Evolutionary conservation across 1,139 yeast genomes (phyloP).

Genomic region (Hyphopichia wangnamkhiaoensis): DNA sequence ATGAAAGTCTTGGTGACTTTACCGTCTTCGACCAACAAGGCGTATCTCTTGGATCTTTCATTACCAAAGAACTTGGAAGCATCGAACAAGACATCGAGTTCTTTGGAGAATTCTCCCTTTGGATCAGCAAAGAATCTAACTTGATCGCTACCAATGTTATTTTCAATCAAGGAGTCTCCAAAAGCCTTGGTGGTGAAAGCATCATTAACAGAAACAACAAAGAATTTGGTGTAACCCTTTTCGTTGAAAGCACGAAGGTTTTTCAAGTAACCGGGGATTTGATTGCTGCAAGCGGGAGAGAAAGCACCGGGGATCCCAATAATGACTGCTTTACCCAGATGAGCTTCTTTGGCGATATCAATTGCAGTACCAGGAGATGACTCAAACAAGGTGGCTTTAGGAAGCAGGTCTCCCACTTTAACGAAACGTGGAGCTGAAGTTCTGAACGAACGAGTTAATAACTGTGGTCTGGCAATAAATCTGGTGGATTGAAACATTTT

Average conservation of each 20-base stretch:
- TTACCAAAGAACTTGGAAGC: constrained; percentile 75
- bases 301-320: constrained; percentile 93
- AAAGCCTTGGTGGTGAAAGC: constrained; percentile 84
- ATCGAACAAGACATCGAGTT: constrained; percentile 67
- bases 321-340: constrained; percentile 56
- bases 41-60: constrained; percentile 73
- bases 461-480: constrained; percentile 7
- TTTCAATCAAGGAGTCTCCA: constrained; percentile 48
- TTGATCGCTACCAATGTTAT: constrained; percentile 29
- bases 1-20: constrained; percentile 62
- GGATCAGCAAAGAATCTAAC: constrained; percentile 77
- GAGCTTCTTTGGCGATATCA: constrained; percentile 58
- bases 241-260: constrained; percentile 51
- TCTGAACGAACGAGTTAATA: constrained; percentile 28
- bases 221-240: constrained; percentile 64
- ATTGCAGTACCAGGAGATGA: constrained; percentile 69
- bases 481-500: constrained; percentile 1
- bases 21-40: constrained; percentile 74
- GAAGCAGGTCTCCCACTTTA: constrained; percentile 58
- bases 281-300: constrained; percentile 81
- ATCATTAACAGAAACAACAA: constrained; percentile 80
- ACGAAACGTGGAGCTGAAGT: constrained; percentile 33
- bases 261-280: constrained; percentile 75
- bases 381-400: constrained; percentile 56
- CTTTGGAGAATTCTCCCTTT: constrained; percentile 64